Evolutionary conservation across 2,329 filamentous ascomycete species (phyloP).

Genomic region (Diaporthe capsici): DNA sequence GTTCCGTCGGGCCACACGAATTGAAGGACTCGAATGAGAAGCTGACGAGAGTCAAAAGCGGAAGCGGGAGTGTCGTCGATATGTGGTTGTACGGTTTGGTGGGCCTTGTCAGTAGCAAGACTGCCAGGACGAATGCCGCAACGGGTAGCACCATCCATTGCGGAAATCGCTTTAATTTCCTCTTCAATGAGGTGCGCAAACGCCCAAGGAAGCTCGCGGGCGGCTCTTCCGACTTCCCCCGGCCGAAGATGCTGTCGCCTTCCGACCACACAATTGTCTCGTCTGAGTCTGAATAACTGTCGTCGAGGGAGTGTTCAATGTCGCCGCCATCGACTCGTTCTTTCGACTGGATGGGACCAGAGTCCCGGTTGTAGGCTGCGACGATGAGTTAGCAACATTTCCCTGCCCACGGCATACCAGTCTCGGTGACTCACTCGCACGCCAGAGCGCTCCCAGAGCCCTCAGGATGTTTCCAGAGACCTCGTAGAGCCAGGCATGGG

Average conservation of each 20-base stretch:
- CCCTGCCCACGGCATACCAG: not conserved
- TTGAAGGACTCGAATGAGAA: slow-evolving; percentile 38
- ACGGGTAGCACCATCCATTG: slow-evolving; percentile 12
- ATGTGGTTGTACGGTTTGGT: slow-evolving; percentile 51
- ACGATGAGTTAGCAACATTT: not conserved
- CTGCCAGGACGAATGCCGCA: not conserved
- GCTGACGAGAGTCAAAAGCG: slow-evolving; percentile 49
- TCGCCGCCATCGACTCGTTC: slow-evolving; percentile 5
- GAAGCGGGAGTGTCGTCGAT: slow-evolving; percentile 51
- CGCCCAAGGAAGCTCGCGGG: not conserved
- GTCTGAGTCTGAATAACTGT: slow-evolving; percentile 23
- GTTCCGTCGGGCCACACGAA: slow-evolving; percentile 44
- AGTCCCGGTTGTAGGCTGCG: not conserved
- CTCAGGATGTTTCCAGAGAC: slow-evolving; percentile 27
- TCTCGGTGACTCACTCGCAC: slow-evolving; percentile 11
- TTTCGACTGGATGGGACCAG: not conserved
- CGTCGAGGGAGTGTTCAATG: slow-evolving; percentile 4
- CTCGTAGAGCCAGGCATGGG: slow-evolving; percentile 26
- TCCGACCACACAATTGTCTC: slow-evolving; percentile 25
- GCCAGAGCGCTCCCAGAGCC: slow-evolving; percentile 16
- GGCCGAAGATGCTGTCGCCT: slow-evolving; percentile 19
- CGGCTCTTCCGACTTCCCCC: not conserved
- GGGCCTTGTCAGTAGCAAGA: slow-evolving; percentile 43
- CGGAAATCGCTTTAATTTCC: not conserved
- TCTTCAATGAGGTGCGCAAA: not conserved